Base-by-base conservation (phyloP, 495 filamentous ascomycete genomes). In the Hypoxylon intermedium region DNA sequence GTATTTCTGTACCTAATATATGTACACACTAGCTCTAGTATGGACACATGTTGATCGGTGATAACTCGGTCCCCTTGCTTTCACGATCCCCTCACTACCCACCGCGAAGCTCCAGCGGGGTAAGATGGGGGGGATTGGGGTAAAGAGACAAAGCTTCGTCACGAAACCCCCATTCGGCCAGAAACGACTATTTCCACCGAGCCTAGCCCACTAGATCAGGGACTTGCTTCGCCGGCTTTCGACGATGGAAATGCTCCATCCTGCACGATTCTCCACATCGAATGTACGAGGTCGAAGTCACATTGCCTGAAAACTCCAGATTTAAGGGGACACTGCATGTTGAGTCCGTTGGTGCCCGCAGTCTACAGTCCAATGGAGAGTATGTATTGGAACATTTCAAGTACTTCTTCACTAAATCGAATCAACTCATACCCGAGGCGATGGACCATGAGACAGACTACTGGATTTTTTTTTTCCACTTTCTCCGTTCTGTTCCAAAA, bases 101-200 rank as follows among this genome's bases (percentile, higher is more conserved):
- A 26, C 12, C 19, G 30, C 36, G 33, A 21, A 12, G 23, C 9
- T 36, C 15, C 16, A 44, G 62, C 46, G 62, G 62, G 51, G 62
- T 57, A 66, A 40, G 45, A 49, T 58, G 47, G 61, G 34, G 61
- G 16, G n/a, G n/a, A n/a, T n/a, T 53, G 43, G 51, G 58, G 51
- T 50, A 50, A 61, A 49, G 19, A 37, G 30, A 37, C 1, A 53
- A 20, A 24, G 20, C 13, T 53, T 21, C 33, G n/a, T 31, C 23
- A 24, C 16, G 9, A 53, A 40, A n/a, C n/a, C 46, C 18, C 41
- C 26, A 43, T 53, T 54, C 49, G 61, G 33, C 50, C 50, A 65
- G 37, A 59, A 60, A 65, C 40, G 50, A 50, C 38, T 40, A 59
- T 65, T 60, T 60, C 13, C 21, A 23, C 61, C 61, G 61, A 65